Evolutionary conservation across 352 stramenopile genomes (phyloP), one percentile per base, ranked within the genome.

Genomic region (Phytophthora citrophthora): DNA sequence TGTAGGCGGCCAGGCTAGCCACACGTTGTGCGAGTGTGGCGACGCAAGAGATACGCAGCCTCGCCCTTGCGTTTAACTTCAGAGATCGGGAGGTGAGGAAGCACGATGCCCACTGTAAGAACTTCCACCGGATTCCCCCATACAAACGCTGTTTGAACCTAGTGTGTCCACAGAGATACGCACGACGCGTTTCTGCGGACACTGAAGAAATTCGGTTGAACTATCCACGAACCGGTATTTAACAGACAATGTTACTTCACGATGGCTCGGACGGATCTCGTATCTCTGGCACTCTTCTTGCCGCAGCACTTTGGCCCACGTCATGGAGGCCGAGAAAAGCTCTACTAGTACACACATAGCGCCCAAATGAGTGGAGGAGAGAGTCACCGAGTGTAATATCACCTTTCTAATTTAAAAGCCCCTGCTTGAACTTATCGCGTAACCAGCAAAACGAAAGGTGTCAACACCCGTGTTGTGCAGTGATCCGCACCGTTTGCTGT

Each of bases 171-270:
- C 34, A 41, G 34, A 41, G 34, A 41, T 41, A 41, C 34, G 34
- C 34, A 41, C 12, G 13, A 16, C 34, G 34, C 34, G 34, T 41
- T 41, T 41, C 34, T 41, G 12, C 0, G 11, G 15, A 16, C 34
- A 41, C 34, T 41, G 34, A 41, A 41, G 34, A 16, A 41, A 15
- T 41, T 41, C 34, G 43, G 1, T 11, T 41, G 57, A 51, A 58
- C 57, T 64, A 52, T 64, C 47, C 57, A 39, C 10, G 26, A 57
- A 65, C 57, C 57, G 57, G 48, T 65, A 59, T 64, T 64, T 57
- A 50, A 54, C 39, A 51, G 50, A 36, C 45, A 44, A 51, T 50
- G 32, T 50, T 64, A 56, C 45, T 64, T 64, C 26, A 55, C 12
- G 40, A 26, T 48, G 34, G 7, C 34, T 15, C 11, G 7, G 34